A percentile compares a stretch with the other conserved stretches of the same genome.
Evolutionary conservation across 768 basidiomycete genomes (phyloP).

Genomic region (Filobasidium floriforme): DNA sequence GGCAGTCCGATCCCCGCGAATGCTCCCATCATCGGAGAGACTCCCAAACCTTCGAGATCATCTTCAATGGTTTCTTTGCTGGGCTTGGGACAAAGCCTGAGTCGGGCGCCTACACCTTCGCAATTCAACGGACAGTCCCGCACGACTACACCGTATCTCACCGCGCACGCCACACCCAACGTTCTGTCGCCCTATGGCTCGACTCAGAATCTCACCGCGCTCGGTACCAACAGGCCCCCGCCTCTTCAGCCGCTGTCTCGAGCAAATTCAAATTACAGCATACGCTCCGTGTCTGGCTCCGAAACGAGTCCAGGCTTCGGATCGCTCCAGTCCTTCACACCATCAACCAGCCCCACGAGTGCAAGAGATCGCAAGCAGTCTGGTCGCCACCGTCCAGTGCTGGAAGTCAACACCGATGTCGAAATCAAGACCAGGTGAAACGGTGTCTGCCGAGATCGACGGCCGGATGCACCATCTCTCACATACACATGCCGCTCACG

Average conservation of each 20-base stretch:
- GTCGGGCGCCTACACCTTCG: constrained; percentile 8
- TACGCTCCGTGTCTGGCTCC: not conserved
- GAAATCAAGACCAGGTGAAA: not conserved
- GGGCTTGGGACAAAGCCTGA: constrained; percentile 28
- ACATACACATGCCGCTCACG: too few relatives aligned
- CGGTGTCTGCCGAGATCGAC: too few relatives aligned
- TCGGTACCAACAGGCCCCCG: not conserved
- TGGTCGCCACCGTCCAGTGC: not conserved
- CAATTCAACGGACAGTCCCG: not conserved
- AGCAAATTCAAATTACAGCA: not conserved
- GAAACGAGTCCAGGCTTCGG: not conserved
- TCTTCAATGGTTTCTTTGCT: constrained; percentile 36
- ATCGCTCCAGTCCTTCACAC: not conserved
- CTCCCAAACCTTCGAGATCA: constrained; percentile 35
- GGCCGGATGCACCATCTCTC: too few relatives aligned
- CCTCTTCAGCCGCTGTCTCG: not conserved
- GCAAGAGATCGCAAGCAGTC: constrained; percentile 2
- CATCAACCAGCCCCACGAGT: not conserved
- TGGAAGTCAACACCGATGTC: constrained; percentile 6
- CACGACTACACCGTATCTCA: not conserved
- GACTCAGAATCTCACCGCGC: not conserved
- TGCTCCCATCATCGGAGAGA: constrained; percentile 43
- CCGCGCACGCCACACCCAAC: not conserved
- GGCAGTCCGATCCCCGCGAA: constrained; percentile 37
- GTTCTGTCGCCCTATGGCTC: not conserved